A percentile compares a stretch with the other conserved stretches of the same genome.
These are phyloP conservation scores for Aspergillus pseudoglaucus DNA, from an alignment of 2,329 filamentous ascomycete species.

Conservation along the genomic window DNA sequence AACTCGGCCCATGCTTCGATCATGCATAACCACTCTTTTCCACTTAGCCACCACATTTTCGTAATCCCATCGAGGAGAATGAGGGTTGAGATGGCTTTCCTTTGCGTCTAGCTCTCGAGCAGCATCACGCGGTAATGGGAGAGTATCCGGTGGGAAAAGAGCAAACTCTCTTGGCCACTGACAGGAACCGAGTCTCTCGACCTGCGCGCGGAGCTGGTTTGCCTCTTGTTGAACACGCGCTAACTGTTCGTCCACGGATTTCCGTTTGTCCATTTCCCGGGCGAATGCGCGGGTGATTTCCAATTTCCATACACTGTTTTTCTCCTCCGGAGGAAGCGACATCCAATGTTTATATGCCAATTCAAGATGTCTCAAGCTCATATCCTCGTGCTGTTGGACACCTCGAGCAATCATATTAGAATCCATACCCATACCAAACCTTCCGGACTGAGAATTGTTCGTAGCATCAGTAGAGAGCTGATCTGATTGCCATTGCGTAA, in stretches of 20 bases:
- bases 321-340: slow-evolving; percentile 50
- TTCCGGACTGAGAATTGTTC: slow-evolving; percentile 41
- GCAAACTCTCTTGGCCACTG: slow-evolving; percentile 46
- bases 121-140: slow-evolving; percentile 34
- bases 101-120: slow-evolving; percentile 31
- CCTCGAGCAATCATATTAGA: slow-evolving; percentile 36
- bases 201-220: slow-evolving; percentile 42
- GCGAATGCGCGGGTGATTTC: slow-evolving; percentile 44
- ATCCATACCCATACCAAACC: slow-evolving; percentile 22
- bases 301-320: slow-evolving; percentile 42
- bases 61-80: slow-evolving; percentile 41
- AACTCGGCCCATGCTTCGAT: slow-evolving; percentile 37
- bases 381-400: slow-evolving; percentile 59
- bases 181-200: slow-evolving; percentile 40
- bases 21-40: slow-evolving; percentile 43
- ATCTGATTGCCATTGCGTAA: slow-evolving; percentile 57
- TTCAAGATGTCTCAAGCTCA: slow-evolving; percentile 68
- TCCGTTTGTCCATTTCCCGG: slow-evolving; percentile 39
- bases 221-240: slow-evolving; percentile 43
- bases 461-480: slow-evolving; percentile 25
- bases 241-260: slow-evolving; percentile 37
- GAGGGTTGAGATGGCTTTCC: slow-evolving; percentile 28
- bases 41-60: slow-evolving; percentile 44
- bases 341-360: slow-evolving; percentile 73
- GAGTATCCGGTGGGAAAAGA: slow-evolving; percentile 41